Evolutionary conservation across 1,284 basidiomycete genomes (phyloP), one percentile per base, ranked within the genome.

Genomic region (Trametes versicolor): DNA sequence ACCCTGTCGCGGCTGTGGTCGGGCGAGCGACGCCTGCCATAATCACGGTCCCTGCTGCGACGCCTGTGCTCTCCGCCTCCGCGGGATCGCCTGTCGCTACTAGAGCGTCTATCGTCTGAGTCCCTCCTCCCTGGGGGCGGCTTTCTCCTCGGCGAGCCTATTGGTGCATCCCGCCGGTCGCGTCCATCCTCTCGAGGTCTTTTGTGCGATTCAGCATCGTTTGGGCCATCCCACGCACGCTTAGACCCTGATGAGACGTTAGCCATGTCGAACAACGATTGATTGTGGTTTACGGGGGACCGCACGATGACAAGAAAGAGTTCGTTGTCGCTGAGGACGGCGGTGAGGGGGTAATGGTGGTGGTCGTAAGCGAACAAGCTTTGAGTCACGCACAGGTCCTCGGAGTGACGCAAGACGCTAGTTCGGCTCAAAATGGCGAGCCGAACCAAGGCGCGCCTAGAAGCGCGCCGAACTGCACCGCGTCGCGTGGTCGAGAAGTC

Each of bases 201-300:
- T 70, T 91, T 90, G 71, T 83, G 80, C 56, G 78, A 72, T 61
- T 82, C 81, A 62, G 72, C 73, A 71, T 81, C 78, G 73, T 83
- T 79, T 72, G 76, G 77, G 67, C 84, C 87, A 74, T 92, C 89
- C 86, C 87, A 87, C 70, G 87, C 81, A 78, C 90, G 89, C 88
- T 93, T 93, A 78, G 83, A 82, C 84, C 92, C 92, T 93, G 92
- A 85, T 83, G 87, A 82, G 77, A 88, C 81, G 84, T 92, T 91
- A 93, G 91, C 88, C 89, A 92, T 91, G 70, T 81, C 82, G 79
- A 76, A 79, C 74, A 74, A 76, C 76, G 78, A 85, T 36, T 58
- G 79, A 87, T 83, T 84, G 80, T 83, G 82, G 83, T 77, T 91
- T 89, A 90, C 88, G 83, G 85, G 82, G 85, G 85, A 90, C 90